phyloP scores from a whole-genome alignment of 2,329 filamentous ascomycete species.

The Alternaria triticina region DNA sequence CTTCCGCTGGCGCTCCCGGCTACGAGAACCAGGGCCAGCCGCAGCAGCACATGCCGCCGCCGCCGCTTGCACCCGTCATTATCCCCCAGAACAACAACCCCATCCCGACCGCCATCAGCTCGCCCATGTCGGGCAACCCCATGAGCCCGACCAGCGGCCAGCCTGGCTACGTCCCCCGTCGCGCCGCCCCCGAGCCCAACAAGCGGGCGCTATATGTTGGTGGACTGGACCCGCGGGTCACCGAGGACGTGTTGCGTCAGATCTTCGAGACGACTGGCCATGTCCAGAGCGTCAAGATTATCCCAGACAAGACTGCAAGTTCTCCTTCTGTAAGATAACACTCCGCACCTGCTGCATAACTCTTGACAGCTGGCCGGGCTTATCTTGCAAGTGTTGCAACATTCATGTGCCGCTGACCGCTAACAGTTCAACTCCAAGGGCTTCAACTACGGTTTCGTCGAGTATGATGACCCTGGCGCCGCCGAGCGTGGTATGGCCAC shows the following conservation, averaged over 20 bases:
- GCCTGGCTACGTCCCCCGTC: slow-evolving; percentile 73
- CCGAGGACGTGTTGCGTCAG: slow-evolving; percentile 93
- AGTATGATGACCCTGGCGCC: slow-evolving; percentile 96
- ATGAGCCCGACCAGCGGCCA: slow-evolving; percentile 86
- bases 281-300: slow-evolving; percentile 98
- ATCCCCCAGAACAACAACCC: slow-evolving; percentile 97
- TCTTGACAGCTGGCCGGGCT: slow-evolving; percentile 16
- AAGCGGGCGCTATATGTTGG: slow-evolving; percentile 97
- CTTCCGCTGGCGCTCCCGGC: slow-evolving; percentile 74
- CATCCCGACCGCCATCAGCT: slow-evolving; percentile 90
- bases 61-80: slow-evolving; percentile 79
- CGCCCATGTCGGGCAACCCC: slow-evolving; percentile 78
- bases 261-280: slow-evolving; percentile 99
- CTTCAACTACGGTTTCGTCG: slow-evolving; percentile 98
- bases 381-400: slow-evolving; percentile 15
- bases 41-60: slow-evolving; percentile 86
- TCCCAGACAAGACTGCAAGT: slow-evolving; percentile 98
- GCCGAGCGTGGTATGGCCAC: slow-evolving; percentile 98
- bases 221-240: slow-evolving; percentile 91
- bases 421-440: slow-evolving; percentile 66
- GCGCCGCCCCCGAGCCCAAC: slow-evolving; percentile 95
- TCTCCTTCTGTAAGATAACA: slow-evolving; percentile 43
- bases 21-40: slow-evolving; percentile 72
- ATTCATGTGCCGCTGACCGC: slow-evolving; percentile 15
- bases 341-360: slow-evolving; percentile 17